Conservation (phyloP, 2,329 filamentous ascomycete species). For the Daldinia eschscholtzii region DNA sequence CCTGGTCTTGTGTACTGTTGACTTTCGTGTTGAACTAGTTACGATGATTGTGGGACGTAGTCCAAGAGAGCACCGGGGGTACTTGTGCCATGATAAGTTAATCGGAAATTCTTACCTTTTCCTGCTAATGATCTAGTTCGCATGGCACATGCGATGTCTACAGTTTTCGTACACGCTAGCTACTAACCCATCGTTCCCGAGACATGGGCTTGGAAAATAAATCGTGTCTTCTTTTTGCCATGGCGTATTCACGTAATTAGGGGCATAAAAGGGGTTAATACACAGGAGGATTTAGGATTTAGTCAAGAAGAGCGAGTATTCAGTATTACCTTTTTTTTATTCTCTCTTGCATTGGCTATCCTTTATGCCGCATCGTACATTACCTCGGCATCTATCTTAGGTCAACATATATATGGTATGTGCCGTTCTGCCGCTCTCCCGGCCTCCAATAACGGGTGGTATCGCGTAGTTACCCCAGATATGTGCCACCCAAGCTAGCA, state of each 20-base stretch:
- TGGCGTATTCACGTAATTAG: constrained; percentile 9
- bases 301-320: background rate
- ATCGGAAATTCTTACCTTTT: constrained; percentile 10
- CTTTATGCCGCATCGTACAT: constrained; percentile 5
- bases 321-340: background rate
- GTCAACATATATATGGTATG: background rate
- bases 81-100: constrained; percentile 4
- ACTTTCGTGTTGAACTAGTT: constrained; percentile 4
- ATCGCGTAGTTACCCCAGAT: background rate
- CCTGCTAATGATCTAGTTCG: background rate
- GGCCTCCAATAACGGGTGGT: constrained; percentile 1
- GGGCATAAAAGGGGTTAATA: background rate
- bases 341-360: background rate
- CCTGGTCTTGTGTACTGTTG: constrained; percentile 1
- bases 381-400: constrained; percentile 12
- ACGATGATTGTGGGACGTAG: constrained; percentile 7
- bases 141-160: constrained; percentile 10
- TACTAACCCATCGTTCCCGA: background rate
- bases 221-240: background rate
- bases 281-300: background rate
- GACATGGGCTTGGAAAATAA: background rate
- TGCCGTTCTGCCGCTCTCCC: constrained; percentile 7
- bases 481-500: background rate
- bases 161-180: constrained; percentile 4
- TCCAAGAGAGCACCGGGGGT: background rate